Evolutionary conservation across 2,329 filamentous ascomycete genomes (phyloP), one percentile per base, ranked within the genome.

Genomic region (Fonsecaea nubica): DNA sequence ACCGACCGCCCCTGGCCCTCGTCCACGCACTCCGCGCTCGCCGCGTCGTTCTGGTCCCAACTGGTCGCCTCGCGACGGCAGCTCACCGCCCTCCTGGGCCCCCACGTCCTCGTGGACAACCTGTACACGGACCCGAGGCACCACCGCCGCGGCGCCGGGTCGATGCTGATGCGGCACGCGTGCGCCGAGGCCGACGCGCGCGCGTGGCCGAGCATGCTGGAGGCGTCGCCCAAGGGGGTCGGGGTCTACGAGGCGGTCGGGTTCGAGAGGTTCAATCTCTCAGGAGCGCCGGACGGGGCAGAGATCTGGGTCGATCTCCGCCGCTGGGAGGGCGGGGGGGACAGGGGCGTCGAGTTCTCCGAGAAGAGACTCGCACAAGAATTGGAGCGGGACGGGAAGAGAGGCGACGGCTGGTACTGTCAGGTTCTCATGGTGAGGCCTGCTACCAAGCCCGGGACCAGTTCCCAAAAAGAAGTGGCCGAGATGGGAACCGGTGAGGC

Each of bases 241-340:
- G 38, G 62, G 8, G 32, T 71, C 10, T 71, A 71, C 56, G 15
- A 50, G n/a, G 33, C 42, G 1, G 48, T 69, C 3, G 66, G 69
- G 4, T 71, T 69, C 32, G 5, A 5, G 8, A 12, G 40, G 10
- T 50, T 58, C 38, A 35, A 9, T 7, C 13, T 15, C 2, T 15
- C 6, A 25, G 61, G 45, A 25, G 33, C 48, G 10, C 36, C 25
- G 9, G 45, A 9, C 7, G 38, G 40, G 0, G 42, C 53, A 25
- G 63, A 64, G 33, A 60, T 69, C 2, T 67, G 67, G 62, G 64
- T 69, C 7, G 67, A 69, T 56, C 7, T 67, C 40, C 21, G 40
- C 9, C 45, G 64, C 48, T 69, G 62, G 54, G 64, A 65, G 33
- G 52, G 38, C 30, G 66, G 62, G 3, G 33, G 30, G 6, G 66